A percentile compares a stretch with the other conserved stretches of the same genome.
These are phyloP conservation scores for Epichloe glyceriae DNA, from an alignment of 2,329 filamentous ascomycete genomes.

Conservation along the genomic window DNA sequence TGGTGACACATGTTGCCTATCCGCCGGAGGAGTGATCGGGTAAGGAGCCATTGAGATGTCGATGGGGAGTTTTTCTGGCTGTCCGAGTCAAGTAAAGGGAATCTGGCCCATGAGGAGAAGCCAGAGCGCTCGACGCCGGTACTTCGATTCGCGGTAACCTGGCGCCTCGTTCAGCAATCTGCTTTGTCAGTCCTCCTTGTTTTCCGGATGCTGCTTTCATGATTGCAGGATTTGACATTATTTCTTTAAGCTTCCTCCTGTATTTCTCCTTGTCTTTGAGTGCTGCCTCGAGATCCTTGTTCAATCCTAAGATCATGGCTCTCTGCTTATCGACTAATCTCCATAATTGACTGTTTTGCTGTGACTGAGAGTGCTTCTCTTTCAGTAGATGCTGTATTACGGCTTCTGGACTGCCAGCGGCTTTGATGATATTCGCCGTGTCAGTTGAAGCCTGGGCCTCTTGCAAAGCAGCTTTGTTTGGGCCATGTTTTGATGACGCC, in stretches of 20 bases:
- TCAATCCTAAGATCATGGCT: constrained; percentile 82
- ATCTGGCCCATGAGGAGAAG: neutral
- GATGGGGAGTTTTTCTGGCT: constrained; percentile 42
- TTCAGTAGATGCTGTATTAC: constrained; percentile 79
- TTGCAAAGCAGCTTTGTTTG: constrained; percentile 40
- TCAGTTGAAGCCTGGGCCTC: constrained; percentile 53
- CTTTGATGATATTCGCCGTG: constrained; percentile 63
- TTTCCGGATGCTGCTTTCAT: constrained; percentile 16
- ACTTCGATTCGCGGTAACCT: constrained; percentile 14
- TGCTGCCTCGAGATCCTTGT: constrained; percentile 83
- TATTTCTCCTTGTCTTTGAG: constrained; percentile 93
- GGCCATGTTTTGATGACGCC: constrained; percentile 47
- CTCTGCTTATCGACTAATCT: constrained; percentile 91
- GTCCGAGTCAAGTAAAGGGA: constrained; percentile 27
- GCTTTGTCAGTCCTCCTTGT: constrained; percentile 7
- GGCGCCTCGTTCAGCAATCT: constrained; percentile 3
- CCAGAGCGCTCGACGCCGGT: constrained; percentile 6
- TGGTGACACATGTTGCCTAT: constrained; percentile 27
- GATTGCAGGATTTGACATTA: constrained; percentile 30
- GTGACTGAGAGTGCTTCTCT: constrained; percentile 78
- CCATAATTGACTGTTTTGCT: constrained; percentile 91
- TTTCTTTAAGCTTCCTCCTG: constrained; percentile 76
- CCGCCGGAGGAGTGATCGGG: constrained; percentile 50
- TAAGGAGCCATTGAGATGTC: constrained; percentile 48
- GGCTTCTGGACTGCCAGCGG: constrained; percentile 79